Percentiles rank a stretch among this genome's conserved stretches.
Evolutionary conservation across 805 yeast genomes (phyloP).

Genomic region (Lipomyces sp.): DNA sequence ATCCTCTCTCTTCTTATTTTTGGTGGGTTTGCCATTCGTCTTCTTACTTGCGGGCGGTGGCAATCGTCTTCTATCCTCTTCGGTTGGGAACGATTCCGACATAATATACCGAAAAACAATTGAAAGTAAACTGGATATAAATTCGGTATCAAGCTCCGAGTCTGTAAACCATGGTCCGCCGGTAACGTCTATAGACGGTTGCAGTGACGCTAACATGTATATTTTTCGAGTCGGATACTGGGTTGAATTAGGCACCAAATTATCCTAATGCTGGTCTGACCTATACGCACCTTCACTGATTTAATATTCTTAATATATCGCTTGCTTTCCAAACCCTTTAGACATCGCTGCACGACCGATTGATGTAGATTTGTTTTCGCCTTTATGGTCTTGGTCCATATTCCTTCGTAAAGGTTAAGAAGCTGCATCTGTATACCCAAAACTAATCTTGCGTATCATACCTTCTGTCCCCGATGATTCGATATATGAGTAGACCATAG

Average conservation of each 20-base stretch:
- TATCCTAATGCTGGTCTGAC: not conserved
- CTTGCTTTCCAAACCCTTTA: constrained; percentile 76
- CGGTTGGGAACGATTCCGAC: constrained; percentile 67
- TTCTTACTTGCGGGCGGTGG: not conserved
- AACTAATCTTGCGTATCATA: not conserved
- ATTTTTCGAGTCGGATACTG: constrained; percentile 88
- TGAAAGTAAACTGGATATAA: constrained; percentile 79
- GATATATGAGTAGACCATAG: constrained; percentile 86
- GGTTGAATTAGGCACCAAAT: not conserved
- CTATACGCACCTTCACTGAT: constrained; percentile 63
- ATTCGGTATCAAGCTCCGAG: constrained; percentile 90
- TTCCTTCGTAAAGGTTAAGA: constrained; percentile 53
- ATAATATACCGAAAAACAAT: constrained; percentile 89
- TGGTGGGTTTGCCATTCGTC: constrained; percentile 12
- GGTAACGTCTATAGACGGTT: constrained; percentile 93
- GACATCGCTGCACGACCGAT: constrained; percentile 76
- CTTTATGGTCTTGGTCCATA: constrained; percentile 88
- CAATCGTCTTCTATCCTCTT: constrained; percentile 26
- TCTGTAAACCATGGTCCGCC: constrained; percentile 99
- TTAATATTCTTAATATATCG: constrained; percentile 86
- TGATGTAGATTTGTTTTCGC: constrained; percentile 86
- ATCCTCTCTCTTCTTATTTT: constrained; percentile 39
- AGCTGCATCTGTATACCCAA: constrained; percentile 65
- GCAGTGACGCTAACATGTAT: constrained; percentile 90
- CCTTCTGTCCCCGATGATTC: constrained; percentile 87